These are phyloP conservation scores for Amylostereum areolatum DNA, from an alignment of 1,284 basidiomycete species.

Conservation along the genomic window DNA sequence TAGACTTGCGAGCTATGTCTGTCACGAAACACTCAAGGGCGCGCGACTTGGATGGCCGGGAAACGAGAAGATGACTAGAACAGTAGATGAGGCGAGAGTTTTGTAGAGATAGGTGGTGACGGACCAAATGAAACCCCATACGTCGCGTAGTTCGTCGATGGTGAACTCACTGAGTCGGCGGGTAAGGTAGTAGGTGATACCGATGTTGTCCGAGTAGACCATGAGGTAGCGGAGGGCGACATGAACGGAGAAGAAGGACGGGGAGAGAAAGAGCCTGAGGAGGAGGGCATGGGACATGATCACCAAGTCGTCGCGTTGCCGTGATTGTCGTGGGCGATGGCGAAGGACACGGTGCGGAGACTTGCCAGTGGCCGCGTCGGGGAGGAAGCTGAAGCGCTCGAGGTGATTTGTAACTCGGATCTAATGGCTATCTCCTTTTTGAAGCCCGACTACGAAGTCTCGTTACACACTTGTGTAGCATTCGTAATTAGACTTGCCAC, in stretches of 20 bases:
- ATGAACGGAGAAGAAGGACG: constrained; percentile 87
- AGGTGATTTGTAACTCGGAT: background rate
- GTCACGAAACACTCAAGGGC: constrained; percentile 91
- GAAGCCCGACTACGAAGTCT: too few species aligned
- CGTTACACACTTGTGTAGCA: too few species aligned
- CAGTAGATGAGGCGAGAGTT: constrained; percentile 12
- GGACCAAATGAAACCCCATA: constrained; percentile 96
- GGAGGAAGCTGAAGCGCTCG: background rate
- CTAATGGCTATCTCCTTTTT: too few species aligned
- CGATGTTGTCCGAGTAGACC: constrained; percentile 87
- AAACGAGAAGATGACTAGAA: constrained; percentile 84
- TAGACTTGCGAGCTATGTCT: constrained; percentile 80
- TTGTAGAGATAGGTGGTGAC: constrained; percentile 12
- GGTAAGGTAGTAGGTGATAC: constrained; percentile 94
- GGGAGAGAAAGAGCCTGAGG: constrained; percentile 84
- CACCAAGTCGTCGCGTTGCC: background rate
- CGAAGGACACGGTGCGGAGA: background rate
- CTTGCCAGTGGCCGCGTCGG: background rate
- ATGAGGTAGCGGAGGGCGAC: constrained; percentile 87
- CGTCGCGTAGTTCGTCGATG: constrained; percentile 81
- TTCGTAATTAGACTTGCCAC: too few species aligned
- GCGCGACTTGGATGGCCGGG: constrained; percentile 82
- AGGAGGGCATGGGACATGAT: constrained; percentile 70
- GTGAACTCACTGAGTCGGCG: constrained; percentile 75
- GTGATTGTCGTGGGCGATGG: background rate